Evolutionary conservation across 2,329 filamentous ascomycete genomes (phyloP), one percentile per base, ranked within the genome.

Genomic region (Balansia obtecta): DNA sequence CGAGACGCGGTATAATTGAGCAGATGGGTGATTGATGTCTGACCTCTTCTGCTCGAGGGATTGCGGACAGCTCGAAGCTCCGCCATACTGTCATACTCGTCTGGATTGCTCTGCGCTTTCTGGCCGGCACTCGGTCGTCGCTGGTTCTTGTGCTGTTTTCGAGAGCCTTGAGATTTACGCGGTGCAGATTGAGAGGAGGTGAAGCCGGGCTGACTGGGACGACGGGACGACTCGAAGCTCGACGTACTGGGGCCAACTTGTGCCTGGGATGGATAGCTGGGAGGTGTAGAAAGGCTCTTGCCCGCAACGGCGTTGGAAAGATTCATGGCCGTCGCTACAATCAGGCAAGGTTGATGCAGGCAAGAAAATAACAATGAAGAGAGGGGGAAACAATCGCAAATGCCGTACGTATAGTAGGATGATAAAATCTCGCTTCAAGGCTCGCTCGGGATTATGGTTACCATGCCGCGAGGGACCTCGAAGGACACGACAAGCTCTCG

Each of bases 1-100:
- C 87, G 80, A 20, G 90, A 86, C 18, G 88, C 73, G 43, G 86
- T 82, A 68, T 96, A 95, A 71, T 91, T 91, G 76, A 98, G 86
- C 51, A 98, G 72, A 68, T 98, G 93, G 40, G 93, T 97, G 64
- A 98, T 98, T 61, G 88, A 95, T 49, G 89, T 96, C 68, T 96
- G 91, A 49, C 93, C 93, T 60, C 93, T 88, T 52, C 93, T 84
- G 61, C 76, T 77, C n/a, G 72, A 74, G 12, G 76, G 66, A 56
- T 79, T 80, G 52, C 75, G 71, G 52, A 80, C 66, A 18, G 76
- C 76, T 56, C 76, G 70, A 54, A 90, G 75, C 72, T 96, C 89
- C 56, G 82, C 88, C 79, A 94, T 83, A 60, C 80, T 81, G 78
- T 95, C 89, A 71, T 95, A 89, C 71, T 90, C 83, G 64, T 85